Percentiles rank a stretch among this genome's conserved stretches.
Conservation (phyloP, 192 early-diverging fungal species). For the Coemansia sp. region DNA sequence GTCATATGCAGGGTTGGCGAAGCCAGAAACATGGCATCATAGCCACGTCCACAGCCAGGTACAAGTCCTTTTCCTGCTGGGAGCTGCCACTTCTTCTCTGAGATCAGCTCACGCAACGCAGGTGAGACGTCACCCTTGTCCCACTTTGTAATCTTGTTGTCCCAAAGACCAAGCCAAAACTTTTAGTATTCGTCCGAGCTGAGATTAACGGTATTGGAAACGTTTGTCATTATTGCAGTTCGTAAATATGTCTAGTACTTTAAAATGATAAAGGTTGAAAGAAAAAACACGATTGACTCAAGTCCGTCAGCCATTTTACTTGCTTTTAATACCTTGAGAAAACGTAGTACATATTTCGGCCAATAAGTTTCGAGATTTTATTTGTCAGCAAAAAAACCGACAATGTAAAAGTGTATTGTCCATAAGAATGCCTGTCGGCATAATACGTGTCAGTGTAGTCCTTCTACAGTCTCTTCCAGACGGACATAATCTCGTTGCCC, state of each 20-base stretch:
- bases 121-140: conserved; percentile 48
- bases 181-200: conserved; percentile 31
- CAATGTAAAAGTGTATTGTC: no score
- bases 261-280: no score
- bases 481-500: conserved; percentile 45
- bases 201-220: conserved; percentile 8
- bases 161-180: conserved; percentile 38
- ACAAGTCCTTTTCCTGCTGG: conserved; percentile 41
- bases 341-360: no score
- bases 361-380: no score
- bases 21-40: conserved; percentile 75
- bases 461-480: conserved; percentile 33
- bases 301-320: no score
- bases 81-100: conserved; percentile 45
- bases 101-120: conserved; percentile 44
- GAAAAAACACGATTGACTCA: no score
- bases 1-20: conserved; percentile 55
- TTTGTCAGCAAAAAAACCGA: no score
- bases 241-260: no score
- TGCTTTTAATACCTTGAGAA: no score
- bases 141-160: conserved; percentile 27
- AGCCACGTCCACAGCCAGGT: conserved; percentile 56
- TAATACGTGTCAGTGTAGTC: background rate
- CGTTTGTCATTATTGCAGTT: conserved; percentile 2
- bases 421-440: no score